Conservation (phyloP, 2,329 filamentous ascomycete species). For the Aspergillus amoenus region DNA sequence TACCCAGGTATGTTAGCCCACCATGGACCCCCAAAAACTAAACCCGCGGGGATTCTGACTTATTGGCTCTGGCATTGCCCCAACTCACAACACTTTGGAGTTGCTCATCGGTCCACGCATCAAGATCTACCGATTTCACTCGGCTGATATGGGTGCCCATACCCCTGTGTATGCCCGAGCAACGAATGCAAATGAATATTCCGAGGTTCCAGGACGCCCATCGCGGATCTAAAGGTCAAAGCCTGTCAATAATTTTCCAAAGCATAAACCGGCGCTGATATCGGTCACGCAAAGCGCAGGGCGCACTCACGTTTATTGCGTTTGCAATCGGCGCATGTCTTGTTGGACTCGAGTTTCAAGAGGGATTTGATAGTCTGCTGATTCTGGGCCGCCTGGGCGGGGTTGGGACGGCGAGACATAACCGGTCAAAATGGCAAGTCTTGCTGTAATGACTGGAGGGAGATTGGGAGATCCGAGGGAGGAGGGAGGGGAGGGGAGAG, state of each 20-base stretch:
- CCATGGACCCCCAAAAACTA: not conserved
- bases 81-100: conserved; percentile 89
- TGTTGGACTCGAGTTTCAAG: conserved; percentile 92
- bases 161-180: conserved; percentile 95
- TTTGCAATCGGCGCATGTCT: conserved; percentile 98
- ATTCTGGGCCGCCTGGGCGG: conserved; percentile 89
- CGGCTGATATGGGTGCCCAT: conserved; percentile 99
- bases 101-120: conserved; percentile 98
- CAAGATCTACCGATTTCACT: conserved; percentile 97
- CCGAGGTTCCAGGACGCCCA: conserved; percentile 99
- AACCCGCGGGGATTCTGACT: conserved; percentile 51
- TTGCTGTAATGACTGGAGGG: conserved; percentile 7
- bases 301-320: conserved; percentile 82
- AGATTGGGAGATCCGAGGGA: not conserved
- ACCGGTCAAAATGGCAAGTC: conserved; percentile 12
- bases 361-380: conserved; percentile 90
- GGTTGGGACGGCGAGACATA: conserved; percentile 58
- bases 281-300: not conserved
- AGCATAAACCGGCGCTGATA: not conserved
- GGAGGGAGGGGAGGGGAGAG: conserved; percentile 3
- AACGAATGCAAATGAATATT: conserved; percentile 96
- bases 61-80: conserved; percentile 96
- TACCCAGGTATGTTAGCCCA: conserved; percentile 27
- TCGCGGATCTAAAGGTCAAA: conserved; percentile 70
- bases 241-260: conserved; percentile 17